Conservation (phyloP, 192 early-diverging fungal species). For the Coemansia sp. region DNA sequence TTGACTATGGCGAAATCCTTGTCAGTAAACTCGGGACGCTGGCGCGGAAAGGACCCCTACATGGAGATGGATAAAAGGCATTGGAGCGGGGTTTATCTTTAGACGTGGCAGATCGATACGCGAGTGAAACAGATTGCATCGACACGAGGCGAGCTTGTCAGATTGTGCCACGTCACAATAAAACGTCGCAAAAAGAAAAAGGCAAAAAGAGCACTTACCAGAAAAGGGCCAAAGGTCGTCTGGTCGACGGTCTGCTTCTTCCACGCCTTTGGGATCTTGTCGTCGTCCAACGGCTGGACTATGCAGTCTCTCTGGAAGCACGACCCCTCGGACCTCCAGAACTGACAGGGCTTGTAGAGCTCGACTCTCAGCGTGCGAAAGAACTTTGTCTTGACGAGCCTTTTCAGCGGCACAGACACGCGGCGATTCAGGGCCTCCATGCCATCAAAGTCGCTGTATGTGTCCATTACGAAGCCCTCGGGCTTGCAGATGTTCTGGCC, state of each 20-base stretch:
- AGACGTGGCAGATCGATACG: conserved; percentile 1
- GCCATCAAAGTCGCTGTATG: conserved; percentile 65
- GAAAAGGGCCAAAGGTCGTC: conserved; percentile 63
- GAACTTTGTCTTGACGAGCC: conserved; percentile 80
- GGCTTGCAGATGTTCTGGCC: conserved; percentile 58
- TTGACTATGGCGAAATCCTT: conserved; percentile 89
- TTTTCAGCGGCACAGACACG: conserved; percentile 63
- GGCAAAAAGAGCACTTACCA: conserved; percentile 27
- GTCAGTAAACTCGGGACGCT: conserved; percentile 62
- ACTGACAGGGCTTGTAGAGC: conserved; percentile 82
- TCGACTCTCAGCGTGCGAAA: conserved; percentile 92
- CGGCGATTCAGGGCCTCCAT: conserved; percentile 74
- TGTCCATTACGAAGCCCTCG: conserved; percentile 46
- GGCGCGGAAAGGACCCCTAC: conserved; percentile 22
- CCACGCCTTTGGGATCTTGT: conserved; percentile 55
- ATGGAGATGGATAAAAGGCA: background rate
- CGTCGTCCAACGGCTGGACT: conserved; percentile 78
- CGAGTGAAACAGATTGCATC: background rate
- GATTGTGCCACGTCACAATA: conserved; percentile 34
- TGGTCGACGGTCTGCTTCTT: conserved; percentile 63
- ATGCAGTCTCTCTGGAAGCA: conserved; percentile 85
- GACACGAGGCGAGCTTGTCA: background rate
- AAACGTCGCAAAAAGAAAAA: background rate
- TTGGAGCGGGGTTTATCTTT: conserved; percentile 3
- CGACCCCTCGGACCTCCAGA: conserved; percentile 81